Base-by-base conservation (phyloP, 345 rosid species). In the Salix viminalis region DNA sequence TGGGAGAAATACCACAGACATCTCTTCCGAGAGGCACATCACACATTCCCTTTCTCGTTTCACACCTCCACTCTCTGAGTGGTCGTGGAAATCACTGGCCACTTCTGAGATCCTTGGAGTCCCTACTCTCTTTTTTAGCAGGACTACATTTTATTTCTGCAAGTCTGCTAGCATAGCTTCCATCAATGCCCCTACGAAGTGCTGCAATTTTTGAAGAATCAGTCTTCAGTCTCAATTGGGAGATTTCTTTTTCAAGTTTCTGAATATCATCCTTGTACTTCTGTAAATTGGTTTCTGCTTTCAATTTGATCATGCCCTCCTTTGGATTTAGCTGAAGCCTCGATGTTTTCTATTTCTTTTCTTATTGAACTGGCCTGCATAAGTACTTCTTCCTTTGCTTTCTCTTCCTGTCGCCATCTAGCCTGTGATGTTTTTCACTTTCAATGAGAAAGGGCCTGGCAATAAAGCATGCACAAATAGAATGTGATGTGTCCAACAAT, bases 21-120 rank as follows among this genome's bases (percentile, higher is more conserved):
- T 85, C 76, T 87, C 91, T 72, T 89, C 91, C 0, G 91, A 87
- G 7, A 89, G 91, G 86, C 97, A 94, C 98, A 94, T 92, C 75
- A 94, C 97, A 34, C 98, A 94, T 74, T 94, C 98, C 24, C 93
- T 85, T 78, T 94, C 98, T 3, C 95, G 90, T 74, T 84, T 88
- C 80, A 91, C 86, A 1, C 87, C 79, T 48, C 77, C 88, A n/a
- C 37, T 62, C 36, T 81, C 84, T 15, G 79, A 69, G 56, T 76
- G 68, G 61, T 87, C 86, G 11, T 76, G 79, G 69, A 85, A 71
- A 72, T 74, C 84, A 48, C 80, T 61, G 76, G 76, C 71, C n/a
- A 70, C 69, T 65, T 82, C 82, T 10, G 90, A 80, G 67, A 81
- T 70, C 23, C 73, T 70, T 58, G 82, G 68, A 50, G 50, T 41